Evolutionary conservation across 331 rosid species (phyloP), one percentile per base, ranked within the genome.

Genomic region (Quercus lobata): DNA sequence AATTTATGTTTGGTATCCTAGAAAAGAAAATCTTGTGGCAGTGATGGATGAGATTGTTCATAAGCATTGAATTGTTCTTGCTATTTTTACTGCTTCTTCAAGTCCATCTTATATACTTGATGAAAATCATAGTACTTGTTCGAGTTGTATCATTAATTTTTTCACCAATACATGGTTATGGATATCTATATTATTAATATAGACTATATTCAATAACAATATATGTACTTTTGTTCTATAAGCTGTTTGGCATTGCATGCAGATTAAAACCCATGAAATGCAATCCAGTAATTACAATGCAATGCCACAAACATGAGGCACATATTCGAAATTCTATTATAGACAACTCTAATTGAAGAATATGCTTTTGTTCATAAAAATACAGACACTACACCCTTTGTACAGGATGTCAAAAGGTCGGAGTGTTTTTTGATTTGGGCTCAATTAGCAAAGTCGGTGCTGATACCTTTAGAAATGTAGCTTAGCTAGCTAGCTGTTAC

Each of bases 381-480:
- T 69, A 12, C 44, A 74, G 85, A 79, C 83, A 75, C 30, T 21
- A 27, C 69, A 73, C 32, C 56, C 78, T 80, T 30, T 32, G 35
- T 63, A 74, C 78, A 81, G 75, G 58, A 77, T 69, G 85, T 60
- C 73, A 78, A 77, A 77, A 68, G 73, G 57, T 69, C 72, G 79
- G 81, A 24, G 22, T 61, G 75, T 10, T 63, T 70, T 49, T 49
- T 49, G 41, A 71, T 35, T 60, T 57, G 65, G 75, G 73, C 76
- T 41, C 60, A 56, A 76, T 46, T 32, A 7, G 72, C 16, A 21
- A 27, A 62, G 85, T 78, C 83, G 85, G 85, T 85, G 88, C 25
- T 41, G 46, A 80, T 68, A 15, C 77, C 19, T 62, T 72, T 8
- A 41, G 12, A 49, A 60, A 17, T 25, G 19, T 55, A 18, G 49